Base-by-base conservation (phyloP, 1,284 basidiomycete species). In the Apiotrichum siamense region DNA sequence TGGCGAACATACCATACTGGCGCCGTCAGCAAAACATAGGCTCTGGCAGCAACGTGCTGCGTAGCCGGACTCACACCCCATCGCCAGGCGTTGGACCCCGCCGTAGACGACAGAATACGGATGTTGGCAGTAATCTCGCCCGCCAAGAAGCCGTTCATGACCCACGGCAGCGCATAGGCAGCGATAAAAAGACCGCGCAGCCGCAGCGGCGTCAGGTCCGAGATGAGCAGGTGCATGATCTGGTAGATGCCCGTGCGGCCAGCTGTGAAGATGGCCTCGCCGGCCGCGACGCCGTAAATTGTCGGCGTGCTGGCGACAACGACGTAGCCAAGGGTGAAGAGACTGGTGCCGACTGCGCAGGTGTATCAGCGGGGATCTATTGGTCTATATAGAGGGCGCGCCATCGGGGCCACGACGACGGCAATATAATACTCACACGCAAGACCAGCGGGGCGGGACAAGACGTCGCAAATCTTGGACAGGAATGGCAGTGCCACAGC, bases 171-270 rank as follows among this genome's bases (percentile, higher is more conserved):
- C 80, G 81, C 78, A n/a, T 84, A 78, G 13, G 86, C 75, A 6
- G 83, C 85, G 3, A 80, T 78, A 18, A 84, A 79, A 12, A 87
- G 75, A 6, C 84, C 85, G 44, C 86, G 79, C 84, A 84, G 87
- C 65, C 80, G 78, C 15, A 86, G 79, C 3, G 82, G 82, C 2
- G 86, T 87, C 49, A 84, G 81, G 64, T 88, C 86, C n/a, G 84
- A 85, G 47, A 61, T 44, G 24, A 61, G 36, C 25, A 59, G 36
- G 50, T 17, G 41, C 41, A 27, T 38, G 3, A 62, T 55, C 53
- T 46, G 47, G 35, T 48, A 46, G 48, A 69, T 56, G 44, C 64
- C 67, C 12, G 65, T 67, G 52, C 61, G 63, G 29, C 66, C 67
- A 21, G 67, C 47, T 3, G 66, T 66, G 55, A 64, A 62, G 23